phyloP scores from a whole-genome alignment of 441 rosid species.

The Erodium moschatum region DNA sequence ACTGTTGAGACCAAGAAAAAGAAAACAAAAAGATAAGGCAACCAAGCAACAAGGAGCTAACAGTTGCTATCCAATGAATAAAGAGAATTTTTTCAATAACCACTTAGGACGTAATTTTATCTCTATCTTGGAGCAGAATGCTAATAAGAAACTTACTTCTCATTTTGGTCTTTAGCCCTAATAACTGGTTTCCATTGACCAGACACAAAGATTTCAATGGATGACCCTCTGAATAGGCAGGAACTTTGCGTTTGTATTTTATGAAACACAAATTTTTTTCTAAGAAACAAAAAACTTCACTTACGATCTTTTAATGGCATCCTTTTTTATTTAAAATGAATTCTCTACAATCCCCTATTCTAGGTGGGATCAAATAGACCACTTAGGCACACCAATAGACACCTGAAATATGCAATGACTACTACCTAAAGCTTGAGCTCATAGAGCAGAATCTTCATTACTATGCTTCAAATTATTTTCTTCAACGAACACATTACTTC shows the following conservation, averaged over 20 bases:
- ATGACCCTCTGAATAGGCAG: not conserved
- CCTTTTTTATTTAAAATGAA: not conserved
- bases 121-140: not conserved
- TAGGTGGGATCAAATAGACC: not conserved
- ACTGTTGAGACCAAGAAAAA: slow-evolving; percentile 33
- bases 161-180: not conserved
- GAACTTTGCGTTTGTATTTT: no score
- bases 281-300: no score
- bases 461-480: not conserved
- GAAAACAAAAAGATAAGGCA: not conserved
- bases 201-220: not conserved
- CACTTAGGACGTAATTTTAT: not conserved
- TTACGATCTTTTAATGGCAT: not conserved
- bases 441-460: not conserved
- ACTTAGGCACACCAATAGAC: no score
- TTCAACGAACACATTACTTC: not conserved
- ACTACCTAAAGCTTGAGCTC: not conserved
- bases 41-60: not conserved
- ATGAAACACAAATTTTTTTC: no score
- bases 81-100: not conserved
- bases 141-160: not conserved
- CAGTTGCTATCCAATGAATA: not conserved
- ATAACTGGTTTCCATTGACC: not conserved
- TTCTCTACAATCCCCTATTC: not conserved
- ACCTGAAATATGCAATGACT: not conserved